Evolutionary conservation across 192 early-diverging fungal genomes (phyloP).

Genomic region (Pilaira anomala): DNA sequence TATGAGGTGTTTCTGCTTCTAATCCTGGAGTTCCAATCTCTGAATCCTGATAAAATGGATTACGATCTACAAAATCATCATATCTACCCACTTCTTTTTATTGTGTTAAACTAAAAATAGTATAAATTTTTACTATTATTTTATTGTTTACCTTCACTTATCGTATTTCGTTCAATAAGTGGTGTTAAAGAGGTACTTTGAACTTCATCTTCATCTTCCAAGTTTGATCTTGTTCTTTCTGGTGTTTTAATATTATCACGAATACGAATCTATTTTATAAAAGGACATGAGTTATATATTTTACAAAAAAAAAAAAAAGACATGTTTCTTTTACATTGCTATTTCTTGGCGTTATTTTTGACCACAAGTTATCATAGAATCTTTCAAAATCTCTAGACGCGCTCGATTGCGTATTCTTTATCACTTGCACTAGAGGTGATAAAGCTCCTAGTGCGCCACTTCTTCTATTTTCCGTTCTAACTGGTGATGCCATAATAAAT

Average conservation of each 20-base stretch:
- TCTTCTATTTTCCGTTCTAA: not conserved
- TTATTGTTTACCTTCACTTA: conserved; percentile 14
- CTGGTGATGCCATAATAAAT: not conserved
- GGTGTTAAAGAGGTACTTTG: conserved; percentile 11
- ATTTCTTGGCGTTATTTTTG: conserved; percentile 3
- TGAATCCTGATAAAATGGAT: conserved; percentile 9
- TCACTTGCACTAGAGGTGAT: conserved; percentile 3
- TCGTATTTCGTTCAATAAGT: conserved; percentile 2
- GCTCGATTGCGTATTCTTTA: conserved; percentile 1
- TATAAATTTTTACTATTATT: no score
- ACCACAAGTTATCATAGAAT: conserved; percentile 9
- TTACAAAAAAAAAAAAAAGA: not conserved
- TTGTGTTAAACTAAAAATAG: no score
- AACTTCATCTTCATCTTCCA: not conserved
- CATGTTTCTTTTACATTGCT: not conserved
- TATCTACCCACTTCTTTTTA: not conserved
- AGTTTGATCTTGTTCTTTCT: not conserved
- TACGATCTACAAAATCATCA: not conserved
- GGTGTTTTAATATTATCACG: conserved; percentile 6
- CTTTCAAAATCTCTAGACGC: conserved; percentile 14
- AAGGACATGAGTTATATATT: not conserved
- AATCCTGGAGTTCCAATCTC: conserved; percentile 12
- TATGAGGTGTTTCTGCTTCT: not conserved
- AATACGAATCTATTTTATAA: not conserved
- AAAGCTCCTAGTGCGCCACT: not conserved